Base-by-base conservation (phyloP, 2,329 filamentous ascomycete species). In the Xylariales sp. region DNA sequence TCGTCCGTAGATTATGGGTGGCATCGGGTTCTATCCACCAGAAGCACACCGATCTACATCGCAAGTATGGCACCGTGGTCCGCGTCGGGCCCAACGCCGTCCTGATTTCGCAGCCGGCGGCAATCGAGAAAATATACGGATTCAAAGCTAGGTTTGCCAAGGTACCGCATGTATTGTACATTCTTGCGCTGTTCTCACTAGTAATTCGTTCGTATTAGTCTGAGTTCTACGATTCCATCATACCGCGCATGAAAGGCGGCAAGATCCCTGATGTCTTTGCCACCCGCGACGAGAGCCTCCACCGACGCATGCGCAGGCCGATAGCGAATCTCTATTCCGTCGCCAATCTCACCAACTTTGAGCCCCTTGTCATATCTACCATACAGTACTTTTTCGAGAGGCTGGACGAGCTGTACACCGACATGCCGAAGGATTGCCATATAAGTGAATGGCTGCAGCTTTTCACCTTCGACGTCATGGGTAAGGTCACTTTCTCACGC, bases 401-500 rank as follows among this genome's bases (percentile, higher is more conserved):
- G 4, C 9, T 35, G n/a, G 33, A 35, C 7, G 16, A 21, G 16
- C n/a, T 6, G 11, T 35, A 21, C 2, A n/a, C 4, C 9, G 16
- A 22, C 4, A 35, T 4, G 16, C 7, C 12, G 4, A 11, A 8
- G 18, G 12, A 11, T n/a, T 35, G 4, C 19, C n/a, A n/a, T n/a
- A n/a, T n/a, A n/a, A n/a, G n/a, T n/a, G n/a, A n/a, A n/a, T 38
- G 35, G 35, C 4, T 38, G 7, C 35, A 38, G 35, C 28, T 14
- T 9, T 38, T 15, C 12, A 19, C 10, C 8, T 38, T 38, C 24
- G 35, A 38, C 16, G 35, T 38, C 10, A n/a, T 38, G 5, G 21
- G 21, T 4, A 15, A 25, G 11, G 14, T 38, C 5, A 38, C 35
- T 2, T 38, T 38, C 24, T 38, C 35, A 11, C 11, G 18, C 10